These are phyloP conservation scores for Colletotrichum echinochloae DNA, from an alignment of 2,329 filamentous ascomycete species.

Conservation along the genomic window DNA sequence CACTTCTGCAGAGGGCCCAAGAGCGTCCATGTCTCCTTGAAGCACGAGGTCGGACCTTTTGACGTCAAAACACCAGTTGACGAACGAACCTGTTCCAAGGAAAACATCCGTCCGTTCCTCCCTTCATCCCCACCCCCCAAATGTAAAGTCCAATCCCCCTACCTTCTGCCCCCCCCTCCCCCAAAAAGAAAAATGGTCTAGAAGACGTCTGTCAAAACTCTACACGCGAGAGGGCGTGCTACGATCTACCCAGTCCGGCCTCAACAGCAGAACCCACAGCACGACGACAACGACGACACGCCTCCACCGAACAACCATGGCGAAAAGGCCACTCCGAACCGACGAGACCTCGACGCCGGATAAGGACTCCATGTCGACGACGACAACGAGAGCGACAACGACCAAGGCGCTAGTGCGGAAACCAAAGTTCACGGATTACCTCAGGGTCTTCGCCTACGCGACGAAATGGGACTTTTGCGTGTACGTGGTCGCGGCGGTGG, in stretches of 20 bases:
- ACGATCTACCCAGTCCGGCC: conserved; percentile 2
- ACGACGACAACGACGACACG: background rate
- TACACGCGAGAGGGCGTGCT: conserved; percentile 3
- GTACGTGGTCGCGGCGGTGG: conserved; percentile 46
- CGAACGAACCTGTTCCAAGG: background rate
- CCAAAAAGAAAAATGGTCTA: background rate
- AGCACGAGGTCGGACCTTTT: conserved; percentile 20
- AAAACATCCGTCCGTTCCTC: conserved; percentile 1
- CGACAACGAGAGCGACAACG: background rate
- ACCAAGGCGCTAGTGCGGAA: conserved; percentile 20
- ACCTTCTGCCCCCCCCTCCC: background rate
- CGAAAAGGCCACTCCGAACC: background rate
- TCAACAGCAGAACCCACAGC: background rate
- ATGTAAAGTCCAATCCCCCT: conserved; percentile 9
- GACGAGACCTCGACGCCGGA: background rate
- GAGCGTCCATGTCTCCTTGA: conserved; percentile 19
- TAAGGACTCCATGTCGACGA: background rate
- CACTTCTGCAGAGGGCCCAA: conserved; percentile 20
- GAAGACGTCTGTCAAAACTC: conserved; percentile 15
- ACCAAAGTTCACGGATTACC: conserved; percentile 31
- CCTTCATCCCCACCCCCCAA: background rate
- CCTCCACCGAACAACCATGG: background rate
- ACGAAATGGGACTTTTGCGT: conserved; percentile 48
- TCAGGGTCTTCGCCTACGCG: conserved; percentile 48
- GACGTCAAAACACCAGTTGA: conserved; percentile 25